A percentile compares a stretch with the other conserved stretches of the same genome.
Evolutionary conservation across 176 grass and related monocot genomes (phyloP).

Genomic region (Dactylis glomerata): DNA sequence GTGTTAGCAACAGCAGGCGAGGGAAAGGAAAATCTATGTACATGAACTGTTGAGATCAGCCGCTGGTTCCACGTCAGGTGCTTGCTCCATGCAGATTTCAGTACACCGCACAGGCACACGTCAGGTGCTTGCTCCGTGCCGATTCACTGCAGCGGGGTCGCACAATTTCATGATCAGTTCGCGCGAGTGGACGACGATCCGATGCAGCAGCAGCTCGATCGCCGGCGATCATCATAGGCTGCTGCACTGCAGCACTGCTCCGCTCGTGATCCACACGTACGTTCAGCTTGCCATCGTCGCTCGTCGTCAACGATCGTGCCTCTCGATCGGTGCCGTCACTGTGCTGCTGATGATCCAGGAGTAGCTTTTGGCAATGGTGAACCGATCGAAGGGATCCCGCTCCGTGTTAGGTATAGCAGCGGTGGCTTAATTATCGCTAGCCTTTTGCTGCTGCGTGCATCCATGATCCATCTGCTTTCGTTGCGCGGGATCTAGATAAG

Average conservation of each 20-base stretch:
- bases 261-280: not conserved
- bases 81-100: not conserved
- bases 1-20: not conserved
- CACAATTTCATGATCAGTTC: not conserved
- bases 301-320: conserved; percentile 1
- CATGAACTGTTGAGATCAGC: not conserved
- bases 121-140: not conserved
- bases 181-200: not conserved
- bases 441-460: not conserved
- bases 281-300: not conserved
- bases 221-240: not conserved
- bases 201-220: not conserved
- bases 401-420: not conserved
- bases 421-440: conserved; percentile 1
- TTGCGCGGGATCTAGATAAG: not conserved
- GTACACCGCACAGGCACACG: too few species aligned
- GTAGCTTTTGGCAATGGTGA: not conserved
- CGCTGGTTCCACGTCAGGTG: not conserved
- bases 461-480: not conserved
- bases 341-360: too few species aligned
- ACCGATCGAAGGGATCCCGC: not conserved
- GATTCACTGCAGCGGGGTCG: not conserved
- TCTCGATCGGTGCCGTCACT: too few species aligned
- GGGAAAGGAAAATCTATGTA: not conserved
- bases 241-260: too few species aligned